These are phyloP conservation scores for Talaromyces sp. DNA, from an alignment of 2,329 filamentous ascomycete genomes.

Conservation along the genomic window DNA sequence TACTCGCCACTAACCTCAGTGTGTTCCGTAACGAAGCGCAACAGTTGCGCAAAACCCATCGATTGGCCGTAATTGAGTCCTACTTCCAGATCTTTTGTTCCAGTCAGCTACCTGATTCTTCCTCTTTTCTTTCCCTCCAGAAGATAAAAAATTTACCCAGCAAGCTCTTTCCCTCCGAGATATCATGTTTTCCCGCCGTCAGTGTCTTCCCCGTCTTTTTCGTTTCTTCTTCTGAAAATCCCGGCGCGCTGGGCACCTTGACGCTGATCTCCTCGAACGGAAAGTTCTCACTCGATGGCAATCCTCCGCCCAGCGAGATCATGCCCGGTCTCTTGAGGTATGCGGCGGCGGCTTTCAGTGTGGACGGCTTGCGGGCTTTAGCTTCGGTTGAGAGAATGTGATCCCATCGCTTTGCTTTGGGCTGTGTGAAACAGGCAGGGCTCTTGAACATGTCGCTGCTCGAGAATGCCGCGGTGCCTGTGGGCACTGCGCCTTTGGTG, in stretches of 20 bases:
- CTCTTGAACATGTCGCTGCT: slow-evolving; percentile 81
- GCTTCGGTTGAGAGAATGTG: slow-evolving; percentile 51
- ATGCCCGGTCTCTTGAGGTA: slow-evolving; percentile 68
- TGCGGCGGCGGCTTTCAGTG: slow-evolving; percentile 76
- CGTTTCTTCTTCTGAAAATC: slow-evolving; percentile 66
- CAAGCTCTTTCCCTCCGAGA: slow-evolving; percentile 44
- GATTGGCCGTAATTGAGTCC: slow-evolving; percentile 92
- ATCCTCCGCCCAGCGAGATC: slow-evolving; percentile 86
- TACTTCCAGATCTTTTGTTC: slow-evolving; percentile 65
- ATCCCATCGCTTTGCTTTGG: slow-evolving; percentile 77
- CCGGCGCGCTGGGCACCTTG: slow-evolving; percentile 62
- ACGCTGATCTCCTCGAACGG: slow-evolving; percentile 76
- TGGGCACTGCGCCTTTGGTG: slow-evolving; percentile 65
- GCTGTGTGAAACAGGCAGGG: slow-evolving; percentile 53
- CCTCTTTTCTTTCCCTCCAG: neutral
- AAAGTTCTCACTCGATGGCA: slow-evolving; percentile 86
- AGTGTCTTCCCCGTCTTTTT: slow-evolving; percentile 54
- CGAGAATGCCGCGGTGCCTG: slow-evolving; percentile 68
- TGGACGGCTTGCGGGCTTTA: slow-evolving; percentile 53
- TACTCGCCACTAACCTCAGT: slow-evolving; percentile 54
- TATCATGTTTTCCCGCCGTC: slow-evolving; percentile 77
- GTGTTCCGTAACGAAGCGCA: slow-evolving; percentile 90
- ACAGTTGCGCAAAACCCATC: slow-evolving; percentile 74
- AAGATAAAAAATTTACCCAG: slow-evolving; percentile 4
- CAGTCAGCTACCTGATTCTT: slow-evolving; percentile 5